Evolutionary conservation across 495 filamentous ascomycete genomes (phyloP).

Genomic region (Gamarada debralockiae): DNA sequence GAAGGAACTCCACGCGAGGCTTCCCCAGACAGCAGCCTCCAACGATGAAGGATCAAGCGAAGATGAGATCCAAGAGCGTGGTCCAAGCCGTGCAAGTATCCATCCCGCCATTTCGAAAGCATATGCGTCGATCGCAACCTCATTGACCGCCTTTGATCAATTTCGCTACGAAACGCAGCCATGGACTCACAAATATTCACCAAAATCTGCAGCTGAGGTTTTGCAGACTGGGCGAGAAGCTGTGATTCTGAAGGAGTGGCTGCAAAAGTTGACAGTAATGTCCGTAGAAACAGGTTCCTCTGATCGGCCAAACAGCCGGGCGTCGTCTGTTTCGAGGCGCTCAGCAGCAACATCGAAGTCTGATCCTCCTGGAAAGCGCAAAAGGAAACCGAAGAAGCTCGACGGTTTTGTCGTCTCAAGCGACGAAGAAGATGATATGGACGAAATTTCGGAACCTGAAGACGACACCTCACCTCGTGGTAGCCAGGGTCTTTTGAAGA

Average conservation of each 20-base stretch:
- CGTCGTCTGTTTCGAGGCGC: background rate
- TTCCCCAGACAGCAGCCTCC: background rate
- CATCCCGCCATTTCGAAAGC: slow-evolving; percentile 61
- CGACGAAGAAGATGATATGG: slow-evolving; percentile 78
- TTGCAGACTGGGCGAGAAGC: slow-evolving; percentile 74
- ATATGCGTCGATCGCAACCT: slow-evolving; percentile 52
- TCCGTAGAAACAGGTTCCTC: slow-evolving; percentile 63
- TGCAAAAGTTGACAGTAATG: slow-evolving; percentile 68
- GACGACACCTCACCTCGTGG: slow-evolving; percentile 44
- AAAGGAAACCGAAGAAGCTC: slow-evolving; percentile 67
- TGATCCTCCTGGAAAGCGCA: slow-evolving; percentile 45
- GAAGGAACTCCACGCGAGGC: slow-evolving; percentile 16
- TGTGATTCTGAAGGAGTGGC: slow-evolving; percentile 74
- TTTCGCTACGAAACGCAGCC: slow-evolving; percentile 65
- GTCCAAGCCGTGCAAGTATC: slow-evolving; percentile 6
- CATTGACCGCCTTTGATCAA: slow-evolving; percentile 76
- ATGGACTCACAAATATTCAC: slow-evolving; percentile 90
- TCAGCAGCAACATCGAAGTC: slow-evolving; percentile 34
- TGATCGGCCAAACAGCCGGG: slow-evolving; percentile 20
- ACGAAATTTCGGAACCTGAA: slow-evolving; percentile 65
- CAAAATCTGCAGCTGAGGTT: slow-evolving; percentile 62
- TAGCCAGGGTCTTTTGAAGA: slow-evolving; percentile 35
- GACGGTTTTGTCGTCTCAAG: slow-evolving; percentile 85
- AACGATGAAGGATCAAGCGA: slow-evolving; percentile 11
- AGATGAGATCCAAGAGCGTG: slow-evolving; percentile 13